Conservation (phyloP, 192 early-diverging fungal species). For the Coemansia biformis region DNA sequence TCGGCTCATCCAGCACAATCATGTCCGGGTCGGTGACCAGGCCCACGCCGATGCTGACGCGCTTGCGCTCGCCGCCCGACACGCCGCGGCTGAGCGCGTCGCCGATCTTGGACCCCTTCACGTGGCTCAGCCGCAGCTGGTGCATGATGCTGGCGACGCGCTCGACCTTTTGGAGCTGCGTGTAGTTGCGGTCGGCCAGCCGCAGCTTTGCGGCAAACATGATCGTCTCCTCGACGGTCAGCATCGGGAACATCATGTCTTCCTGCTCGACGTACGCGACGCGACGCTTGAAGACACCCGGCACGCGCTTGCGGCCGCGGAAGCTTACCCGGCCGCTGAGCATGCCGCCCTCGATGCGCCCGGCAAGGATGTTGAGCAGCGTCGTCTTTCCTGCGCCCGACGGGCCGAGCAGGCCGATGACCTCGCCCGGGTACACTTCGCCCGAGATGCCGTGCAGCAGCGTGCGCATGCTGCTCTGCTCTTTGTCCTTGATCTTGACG, state of each 20-base stretch:
- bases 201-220: conserved; percentile 83
- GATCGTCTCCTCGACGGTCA: conserved; percentile 89
- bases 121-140: conserved; percentile 76
- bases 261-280: conserved; percentile 90
- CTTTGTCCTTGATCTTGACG: conserved; percentile 42
- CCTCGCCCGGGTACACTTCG: conserved; percentile 72
- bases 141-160: conserved; percentile 76
- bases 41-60: conserved; percentile 91
- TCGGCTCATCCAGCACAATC: conserved; percentile 83
- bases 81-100: conserved; percentile 66
- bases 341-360: conserved; percentile 61
- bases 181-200: conserved; percentile 64
- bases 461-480: conserved; percentile 37
- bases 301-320: conserved; percentile 64
- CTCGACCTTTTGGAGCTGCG: conserved; percentile 57
- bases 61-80: conserved; percentile 86
- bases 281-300: conserved; percentile 62
- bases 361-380: conserved; percentile 83
- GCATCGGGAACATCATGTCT: conserved; percentile 75
- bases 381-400: conserved; percentile 93
- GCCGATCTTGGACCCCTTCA: conserved; percentile 79
- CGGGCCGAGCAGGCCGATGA: conserved; percentile 90
- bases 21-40: conserved; percentile 89
- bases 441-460: conserved; percentile 70
- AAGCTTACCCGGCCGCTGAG: conserved; percentile 73